Conservation (phyloP, 192 early-diverging fungal species). For the Entophlyctis helioformis region DNA sequence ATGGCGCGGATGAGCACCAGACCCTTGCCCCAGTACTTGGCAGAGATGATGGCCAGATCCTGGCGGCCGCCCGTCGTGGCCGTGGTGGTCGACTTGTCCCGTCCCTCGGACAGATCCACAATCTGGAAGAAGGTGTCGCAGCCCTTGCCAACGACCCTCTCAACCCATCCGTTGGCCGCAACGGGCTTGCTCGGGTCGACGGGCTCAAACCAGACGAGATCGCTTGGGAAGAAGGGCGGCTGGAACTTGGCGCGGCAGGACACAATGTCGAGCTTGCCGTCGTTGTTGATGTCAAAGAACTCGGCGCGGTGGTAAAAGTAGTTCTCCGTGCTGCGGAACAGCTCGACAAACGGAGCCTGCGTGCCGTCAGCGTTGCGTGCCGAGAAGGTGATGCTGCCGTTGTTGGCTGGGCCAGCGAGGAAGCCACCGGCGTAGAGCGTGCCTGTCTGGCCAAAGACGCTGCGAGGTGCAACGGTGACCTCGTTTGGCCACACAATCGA, state of each 20-base stretch:
- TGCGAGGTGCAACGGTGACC: background rate
- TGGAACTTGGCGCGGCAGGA: conserved; percentile 8
- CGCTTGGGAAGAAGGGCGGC: background rate
- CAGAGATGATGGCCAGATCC: conserved; percentile 5
- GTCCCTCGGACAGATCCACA: background rate
- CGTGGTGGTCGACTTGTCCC: conserved; percentile 1
- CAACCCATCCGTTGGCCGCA: conserved; percentile 6
- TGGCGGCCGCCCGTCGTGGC: no score
- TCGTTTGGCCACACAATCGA: conserved; percentile 21
- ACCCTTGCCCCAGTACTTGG: conserved; percentile 9
- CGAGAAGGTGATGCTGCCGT: conserved; percentile 9
- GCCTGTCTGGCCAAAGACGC: conserved; percentile 7
- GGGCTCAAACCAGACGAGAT: conserved; percentile 3
- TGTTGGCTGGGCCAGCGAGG: conserved; percentile 3
- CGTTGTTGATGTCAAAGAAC: conserved; percentile 7
- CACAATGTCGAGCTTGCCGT: conserved; percentile 8
- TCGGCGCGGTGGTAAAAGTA: conserved; percentile 13
- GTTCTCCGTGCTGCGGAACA: conserved; percentile 1
- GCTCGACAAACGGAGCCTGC: background rate
- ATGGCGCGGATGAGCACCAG: conserved; percentile 4
- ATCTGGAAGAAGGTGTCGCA: conserved; percentile 9
- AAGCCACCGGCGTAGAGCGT: conserved; percentile 10
- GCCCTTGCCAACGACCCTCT: conserved; percentile 8
- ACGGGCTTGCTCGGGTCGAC: conserved; percentile 7
- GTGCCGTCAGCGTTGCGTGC: conserved; percentile 3